Percentiles rank a stretch among this genome's conserved stretches.
Evolutionary conservation across 352 stramenopile species (phyloP).

Genomic region (Globisporangium solare): DNA sequence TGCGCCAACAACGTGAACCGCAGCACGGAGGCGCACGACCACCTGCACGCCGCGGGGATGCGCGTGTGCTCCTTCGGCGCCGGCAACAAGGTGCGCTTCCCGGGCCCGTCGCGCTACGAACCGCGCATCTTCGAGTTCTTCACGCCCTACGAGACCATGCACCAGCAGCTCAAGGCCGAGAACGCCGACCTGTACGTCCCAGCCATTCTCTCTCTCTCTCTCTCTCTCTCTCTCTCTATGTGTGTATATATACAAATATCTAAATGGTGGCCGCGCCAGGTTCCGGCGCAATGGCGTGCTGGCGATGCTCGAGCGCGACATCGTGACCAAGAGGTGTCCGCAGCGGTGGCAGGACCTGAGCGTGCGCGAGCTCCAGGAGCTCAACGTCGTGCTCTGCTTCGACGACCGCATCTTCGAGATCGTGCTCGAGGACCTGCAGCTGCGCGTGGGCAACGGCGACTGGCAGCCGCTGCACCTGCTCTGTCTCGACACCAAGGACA

Average conservation of each 20-base stretch:
- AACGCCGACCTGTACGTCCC: slow-evolving; percentile 55
- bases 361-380: slow-evolving; percentile 57
- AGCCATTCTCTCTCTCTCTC: neutral
- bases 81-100: slow-evolving; percentile 85
- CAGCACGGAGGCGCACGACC: slow-evolving; percentile 86
- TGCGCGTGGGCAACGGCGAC: slow-evolving; percentile 39
- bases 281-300: slow-evolving; percentile 82
- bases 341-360: slow-evolving; percentile 84
- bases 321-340: slow-evolving; percentile 80
- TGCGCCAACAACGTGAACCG: slow-evolving; percentile 91
- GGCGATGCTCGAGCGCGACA: slow-evolving; percentile 86
- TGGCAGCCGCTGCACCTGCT: slow-evolving; percentile 77
- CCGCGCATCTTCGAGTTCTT: slow-evolving; percentile 86
- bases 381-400: slow-evolving; percentile 89
- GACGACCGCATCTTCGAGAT: slow-evolving; percentile 89
- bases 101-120: slow-evolving; percentile 64
- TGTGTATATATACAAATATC: neutral
- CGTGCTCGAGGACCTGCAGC: slow-evolving; percentile 74
- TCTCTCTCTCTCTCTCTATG: neutral
- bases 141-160: slow-evolving; percentile 86
- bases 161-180: slow-evolving; percentile 74
- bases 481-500: slow-evolving; percentile 87
- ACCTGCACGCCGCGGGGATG: slow-evolving; percentile 70
- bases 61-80: slow-evolving; percentile 82
- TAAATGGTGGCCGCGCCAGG: slow-evolving; percentile 16